Evolutionary conservation across 495 filamentous ascomycete species (phyloP).

Genomic region (Elaphomyces granulatus): DNA sequence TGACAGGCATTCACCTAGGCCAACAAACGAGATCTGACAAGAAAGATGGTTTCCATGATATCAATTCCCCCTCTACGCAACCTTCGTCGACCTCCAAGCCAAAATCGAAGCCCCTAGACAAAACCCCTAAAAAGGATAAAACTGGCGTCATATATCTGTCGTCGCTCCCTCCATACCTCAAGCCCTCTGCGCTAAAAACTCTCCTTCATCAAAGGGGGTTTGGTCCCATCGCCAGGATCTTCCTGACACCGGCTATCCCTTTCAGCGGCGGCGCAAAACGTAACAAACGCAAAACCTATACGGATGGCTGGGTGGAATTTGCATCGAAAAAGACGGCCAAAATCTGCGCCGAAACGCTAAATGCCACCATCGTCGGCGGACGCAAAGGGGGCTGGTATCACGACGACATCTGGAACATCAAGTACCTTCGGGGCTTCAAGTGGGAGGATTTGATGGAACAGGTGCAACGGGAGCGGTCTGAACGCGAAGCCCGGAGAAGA

Average conservation of each 20-base stretch:
- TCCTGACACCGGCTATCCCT: slow-evolving; percentile 67
- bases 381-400: slow-evolving; percentile 80
- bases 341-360: slow-evolving; percentile 67
- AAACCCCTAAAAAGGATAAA: slow-evolving; percentile 23
- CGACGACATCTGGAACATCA: slow-evolving; percentile 83
- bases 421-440: slow-evolving; percentile 73
- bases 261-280: slow-evolving; percentile 43
- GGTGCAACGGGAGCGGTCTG: slow-evolving; percentile 67
- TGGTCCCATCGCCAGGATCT: slow-evolving; percentile 61
- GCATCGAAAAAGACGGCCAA: slow-evolving; percentile 63
- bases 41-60: neutral
- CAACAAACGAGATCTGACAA: slow-evolving; percentile 4
- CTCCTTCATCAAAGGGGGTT: slow-evolving; percentile 63
- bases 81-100: slow-evolving; percentile 4
- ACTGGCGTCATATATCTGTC: slow-evolving; percentile 82
- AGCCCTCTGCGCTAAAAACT: slow-evolving; percentile 63
- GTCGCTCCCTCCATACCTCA: slow-evolving; percentile 88
- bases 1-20: too few relatives aligned
- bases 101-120: slow-evolving; percentile 12
- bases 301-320: slow-evolving; percentile 94
- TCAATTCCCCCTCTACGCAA: neutral
- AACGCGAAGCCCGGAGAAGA: slow-evolving; percentile 62
- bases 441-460: slow-evolving; percentile 56
- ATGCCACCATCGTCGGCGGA: slow-evolving; percentile 69
- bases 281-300: slow-evolving; percentile 77